Base-by-base conservation (phyloP, 768 basidiomycete genomes). In the Mycena maculata region DNA sequence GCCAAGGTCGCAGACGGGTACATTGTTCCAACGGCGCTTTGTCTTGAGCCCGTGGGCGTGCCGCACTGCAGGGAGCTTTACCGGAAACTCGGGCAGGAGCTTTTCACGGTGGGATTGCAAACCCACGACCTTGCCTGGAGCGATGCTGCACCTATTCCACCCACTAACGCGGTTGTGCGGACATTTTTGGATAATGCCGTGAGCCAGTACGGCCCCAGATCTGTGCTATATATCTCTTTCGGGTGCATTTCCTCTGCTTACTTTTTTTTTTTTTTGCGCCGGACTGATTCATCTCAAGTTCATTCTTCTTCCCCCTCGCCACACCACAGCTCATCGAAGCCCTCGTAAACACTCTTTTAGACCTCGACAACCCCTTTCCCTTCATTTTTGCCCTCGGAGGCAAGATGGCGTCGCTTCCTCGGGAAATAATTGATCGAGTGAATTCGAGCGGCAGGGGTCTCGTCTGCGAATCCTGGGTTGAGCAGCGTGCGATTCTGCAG, bases 181-280 rank as follows among this genome's bases (percentile, higher is more conserved):
- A n/a, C 57, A 12, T 67, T 67, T 23, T 38, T 67, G 33, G 65
- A 67, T 23, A 16, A 28, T 50, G 60, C 66, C 13, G 36, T 59
- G 36, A n/a, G 22, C 5, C 36, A 67, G 23, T 38, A 62, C 39
- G 60, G 66, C 8, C 20, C 20, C 28, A 56, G 56, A n/a, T 67
- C 66, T 10, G 60, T 67, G 2, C 39, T 67, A 10, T 67, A 62
- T 41, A 62, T 67, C 12, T 62, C 66, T 15, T 67, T 67, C 36
- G 66, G 66, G 60, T 67, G 30, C 54, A 41, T 42, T 8, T 5
- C 16, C 33, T 16, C 28, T 23, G 11, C 8, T 15, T 13, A 1
- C 31, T 38, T 33, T 12, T 12, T 25, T 9, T 28, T 41, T n/a
- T 15, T 36, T 12, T 30, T 1, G 39, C 31, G 11, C 22, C 23